These are phyloP conservation scores for Rhodotorula sp. DNA, from an alignment of 1,284 basidiomycete species.

Conservation along the genomic window DNA sequence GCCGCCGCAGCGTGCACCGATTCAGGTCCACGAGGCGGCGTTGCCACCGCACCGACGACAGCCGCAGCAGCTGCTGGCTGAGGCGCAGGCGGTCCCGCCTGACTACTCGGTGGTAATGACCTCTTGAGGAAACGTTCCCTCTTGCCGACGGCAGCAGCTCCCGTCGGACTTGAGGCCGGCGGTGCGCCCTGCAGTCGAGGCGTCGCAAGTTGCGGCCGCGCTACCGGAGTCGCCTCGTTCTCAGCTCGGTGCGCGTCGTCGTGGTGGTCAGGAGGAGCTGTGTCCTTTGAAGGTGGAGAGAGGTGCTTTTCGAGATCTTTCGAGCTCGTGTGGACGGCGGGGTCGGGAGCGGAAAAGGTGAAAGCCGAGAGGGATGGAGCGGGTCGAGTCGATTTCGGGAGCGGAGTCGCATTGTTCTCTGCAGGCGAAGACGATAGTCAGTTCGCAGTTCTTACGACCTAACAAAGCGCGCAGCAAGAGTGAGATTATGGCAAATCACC, in stretches of 20 bases:
- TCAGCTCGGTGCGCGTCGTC: not conserved
- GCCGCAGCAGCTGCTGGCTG: no score
- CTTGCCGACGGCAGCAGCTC: not conserved
- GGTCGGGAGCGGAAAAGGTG: slow-evolving; percentile 7
- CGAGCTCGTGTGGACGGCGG: slow-evolving; percentile 5
- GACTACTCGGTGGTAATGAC: not conserved
- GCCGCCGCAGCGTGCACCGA: not conserved
- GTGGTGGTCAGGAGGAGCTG: not conserved
- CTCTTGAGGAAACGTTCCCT: slow-evolving; percentile 17
- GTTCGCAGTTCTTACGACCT: not conserved
- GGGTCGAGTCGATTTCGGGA: slow-evolving; percentile 8
- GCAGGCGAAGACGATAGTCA: not conserved
- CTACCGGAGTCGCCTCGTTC: slow-evolving; percentile 9
- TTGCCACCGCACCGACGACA: no score
- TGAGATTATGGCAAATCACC: not conserved
- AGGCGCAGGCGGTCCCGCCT: no score
- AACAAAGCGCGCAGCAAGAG: not conserved
- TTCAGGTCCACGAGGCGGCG: no score
- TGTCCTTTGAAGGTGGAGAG: not conserved
- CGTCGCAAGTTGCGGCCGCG: not conserved
- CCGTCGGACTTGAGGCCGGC: not conserved
- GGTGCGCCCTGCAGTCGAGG: not conserved
- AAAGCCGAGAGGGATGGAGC: slow-evolving; percentile 12
- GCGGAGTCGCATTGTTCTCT: not conserved
- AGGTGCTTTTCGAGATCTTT: not conserved